phyloP scores from a whole-genome alignment of 2,329 filamentous ascomycete species.

The Didymella sp. region DNA sequence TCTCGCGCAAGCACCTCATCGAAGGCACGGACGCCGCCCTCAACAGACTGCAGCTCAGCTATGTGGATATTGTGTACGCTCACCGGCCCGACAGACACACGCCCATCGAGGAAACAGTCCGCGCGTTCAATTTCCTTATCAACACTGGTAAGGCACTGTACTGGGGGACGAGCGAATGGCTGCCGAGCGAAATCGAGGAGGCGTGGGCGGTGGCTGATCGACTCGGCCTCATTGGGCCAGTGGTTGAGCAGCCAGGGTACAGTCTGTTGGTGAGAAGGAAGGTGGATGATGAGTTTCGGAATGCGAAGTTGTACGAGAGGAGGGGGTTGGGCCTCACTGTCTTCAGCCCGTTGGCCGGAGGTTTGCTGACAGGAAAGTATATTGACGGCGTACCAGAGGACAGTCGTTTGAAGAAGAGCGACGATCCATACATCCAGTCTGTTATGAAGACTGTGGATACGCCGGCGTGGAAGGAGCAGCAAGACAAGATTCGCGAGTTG shows the following conservation, averaged over 20 bases:
- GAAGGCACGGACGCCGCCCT: constrained; percentile 70
- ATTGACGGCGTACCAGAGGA: constrained; percentile 66
- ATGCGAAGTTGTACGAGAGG: constrained; percentile 60
- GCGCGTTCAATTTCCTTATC: constrained; percentile 75
- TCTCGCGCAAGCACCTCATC: constrained; percentile 73
- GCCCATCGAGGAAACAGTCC: constrained; percentile 74
- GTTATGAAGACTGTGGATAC: constrained; percentile 51
- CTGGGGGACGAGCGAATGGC: constrained; percentile 69
- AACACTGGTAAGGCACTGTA: constrained; percentile 71
- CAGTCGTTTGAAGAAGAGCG: constrained; percentile 63
- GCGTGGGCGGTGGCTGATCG: constrained; percentile 65
- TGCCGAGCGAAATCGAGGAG: constrained; percentile 65
- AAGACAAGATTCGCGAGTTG: constrained; percentile 63
- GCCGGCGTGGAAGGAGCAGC: constrained; percentile 62
- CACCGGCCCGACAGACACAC: constrained; percentile 73
- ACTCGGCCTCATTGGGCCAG: constrained; percentile 63
- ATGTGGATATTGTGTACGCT: constrained; percentile 74
- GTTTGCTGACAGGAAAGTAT: constrained; percentile 68
- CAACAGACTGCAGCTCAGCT: constrained; percentile 64
- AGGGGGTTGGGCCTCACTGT: constrained; percentile 62
- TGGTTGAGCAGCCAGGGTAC: constrained; percentile 64
- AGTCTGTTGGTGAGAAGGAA: constrained; percentile 64
- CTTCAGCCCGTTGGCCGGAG: constrained; percentile 63
- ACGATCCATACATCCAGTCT: constrained; percentile 62
- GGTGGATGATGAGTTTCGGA: constrained; percentile 65